A percentile compares a stretch with the other conserved stretches of the same genome.
phyloP scores from a whole-genome alignment of 768 basidiomycete species.

The Crepidotus variabilis region DNA sequence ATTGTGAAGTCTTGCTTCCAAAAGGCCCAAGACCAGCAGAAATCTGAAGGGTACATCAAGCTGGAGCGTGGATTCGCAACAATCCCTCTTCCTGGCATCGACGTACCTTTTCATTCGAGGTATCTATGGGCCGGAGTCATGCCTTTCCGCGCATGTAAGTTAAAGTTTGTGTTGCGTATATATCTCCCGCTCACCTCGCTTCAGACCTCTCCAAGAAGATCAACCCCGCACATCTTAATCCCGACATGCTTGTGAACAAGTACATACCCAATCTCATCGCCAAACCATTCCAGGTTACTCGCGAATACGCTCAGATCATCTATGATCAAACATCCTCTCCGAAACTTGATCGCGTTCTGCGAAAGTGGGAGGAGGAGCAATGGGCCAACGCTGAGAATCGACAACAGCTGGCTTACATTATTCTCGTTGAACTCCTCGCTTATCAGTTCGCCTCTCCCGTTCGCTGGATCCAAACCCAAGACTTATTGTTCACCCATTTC shows the following conservation, averaged over 20 bases:
- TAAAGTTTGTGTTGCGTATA: not conserved
- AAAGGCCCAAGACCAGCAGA: constrained; percentile 74
- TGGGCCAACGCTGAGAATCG: constrained; percentile 83
- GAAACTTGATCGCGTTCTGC: constrained; percentile 90
- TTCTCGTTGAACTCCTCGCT: constrained; percentile 93
- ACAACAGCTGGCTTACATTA: constrained; percentile 92
- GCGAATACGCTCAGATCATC: constrained; percentile 89
- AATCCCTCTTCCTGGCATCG: constrained; percentile 93
- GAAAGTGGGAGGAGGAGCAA: constrained; percentile 86
- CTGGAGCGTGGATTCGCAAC: constrained; percentile 97
- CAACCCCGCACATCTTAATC: constrained; percentile 85
- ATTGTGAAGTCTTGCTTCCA: constrained; percentile 83
- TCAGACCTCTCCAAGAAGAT: constrained; percentile 97
- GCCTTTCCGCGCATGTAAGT: constrained; percentile 94
- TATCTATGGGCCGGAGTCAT: constrained; percentile 98
- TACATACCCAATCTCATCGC: constrained; percentile 98
- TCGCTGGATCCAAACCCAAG: constrained; percentile 99
- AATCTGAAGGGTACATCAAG: constrained; percentile 82
- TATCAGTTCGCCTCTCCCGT: constrained; percentile 99
- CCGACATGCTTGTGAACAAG: constrained; percentile 90
- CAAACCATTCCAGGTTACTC: constrained; percentile 77
- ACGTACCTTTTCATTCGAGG: constrained; percentile 99
- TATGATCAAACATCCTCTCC: constrained; percentile 97
- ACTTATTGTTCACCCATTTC: constrained; percentile 83
- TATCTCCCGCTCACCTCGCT: constrained; percentile 3